Conservation (phyloP, 768 basidiomycete genomes). For the Suillus luteus region DNA sequence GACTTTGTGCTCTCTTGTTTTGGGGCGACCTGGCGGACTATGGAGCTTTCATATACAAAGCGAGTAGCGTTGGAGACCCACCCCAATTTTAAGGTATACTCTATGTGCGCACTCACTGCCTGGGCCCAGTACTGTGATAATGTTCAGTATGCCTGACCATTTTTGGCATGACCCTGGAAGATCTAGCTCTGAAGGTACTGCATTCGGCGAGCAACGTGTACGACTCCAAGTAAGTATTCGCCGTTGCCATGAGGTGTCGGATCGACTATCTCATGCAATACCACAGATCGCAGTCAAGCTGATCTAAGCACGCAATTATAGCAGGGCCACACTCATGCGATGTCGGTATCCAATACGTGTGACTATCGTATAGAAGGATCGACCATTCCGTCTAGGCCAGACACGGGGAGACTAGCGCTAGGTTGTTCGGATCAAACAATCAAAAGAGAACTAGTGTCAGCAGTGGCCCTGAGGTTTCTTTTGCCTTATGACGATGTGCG, state of each 20-base stretch:
- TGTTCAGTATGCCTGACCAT: neutral
- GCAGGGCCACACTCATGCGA: neutral
- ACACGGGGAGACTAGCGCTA: neutral
- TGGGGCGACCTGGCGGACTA: neutral
- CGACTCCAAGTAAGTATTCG: constrained; percentile 5
- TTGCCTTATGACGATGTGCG: constrained; percentile 19
- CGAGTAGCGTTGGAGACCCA: neutral
- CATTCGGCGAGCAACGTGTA: constrained; percentile 9
- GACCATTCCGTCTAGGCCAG: neutral
- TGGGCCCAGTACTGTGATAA: neutral
- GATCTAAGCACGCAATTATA: neutral
- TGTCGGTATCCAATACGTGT: constrained; percentile 1
- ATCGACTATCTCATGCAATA: constrained; percentile 1
- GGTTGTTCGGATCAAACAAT: constrained; percentile 3
- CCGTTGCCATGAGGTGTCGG: constrained; percentile 9
- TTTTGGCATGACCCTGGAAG: constrained; percentile 2
- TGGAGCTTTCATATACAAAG: neutral
- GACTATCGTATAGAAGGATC: neutral
- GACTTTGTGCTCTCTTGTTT: neutral
- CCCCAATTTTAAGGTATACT: neutral
- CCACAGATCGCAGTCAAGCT: neutral
- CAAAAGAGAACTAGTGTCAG: constrained; percentile 24
- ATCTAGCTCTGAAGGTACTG: constrained; percentile 1
- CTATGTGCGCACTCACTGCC: neutral
- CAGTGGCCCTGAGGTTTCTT: constrained; percentile 26